These are phyloP conservation scores for Aulographum hederae DNA, from an alignment of 2,329 filamentous ascomycete genomes.

Conservation along the genomic window DNA sequence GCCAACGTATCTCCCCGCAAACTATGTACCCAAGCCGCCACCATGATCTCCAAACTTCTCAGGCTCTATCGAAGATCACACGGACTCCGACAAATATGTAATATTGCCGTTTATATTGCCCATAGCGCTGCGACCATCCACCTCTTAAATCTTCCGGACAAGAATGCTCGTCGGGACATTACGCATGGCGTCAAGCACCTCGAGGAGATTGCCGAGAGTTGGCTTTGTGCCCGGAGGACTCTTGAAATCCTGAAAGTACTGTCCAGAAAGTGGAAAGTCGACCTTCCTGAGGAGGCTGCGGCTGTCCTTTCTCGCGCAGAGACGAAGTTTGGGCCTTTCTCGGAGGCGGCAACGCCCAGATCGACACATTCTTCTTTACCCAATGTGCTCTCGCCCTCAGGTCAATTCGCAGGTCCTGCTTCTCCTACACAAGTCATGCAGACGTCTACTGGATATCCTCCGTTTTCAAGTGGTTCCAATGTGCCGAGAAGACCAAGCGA, in stretches of 20 bases:
- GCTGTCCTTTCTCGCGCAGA: slow-evolving; percentile 62
- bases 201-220: slow-evolving; percentile 89
- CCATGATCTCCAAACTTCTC: slow-evolving; percentile 82
- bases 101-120: slow-evolving; percentile 88
- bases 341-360: slow-evolving; percentile 40
- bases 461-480: background rate
- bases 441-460: background rate
- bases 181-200: slow-evolving; percentile 80
- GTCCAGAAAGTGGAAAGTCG: slow-evolving; percentile 75
- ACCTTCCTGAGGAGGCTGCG: slow-evolving; percentile 68
- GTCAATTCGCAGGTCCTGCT: background rate
- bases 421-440: background rate
- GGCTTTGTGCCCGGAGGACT: slow-evolving; percentile 75
- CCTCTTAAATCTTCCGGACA: slow-evolving; percentile 79
- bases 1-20: slow-evolving; percentile 77
- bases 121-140: slow-evolving; percentile 93
- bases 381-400: slow-evolving; percentile 8
- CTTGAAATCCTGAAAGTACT: slow-evolving; percentile 72
- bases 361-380: slow-evolving; percentile 10
- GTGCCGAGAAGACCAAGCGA: slow-evolving; percentile 6
- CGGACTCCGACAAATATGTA: slow-evolving; percentile 82
- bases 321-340: slow-evolving; percentile 60
- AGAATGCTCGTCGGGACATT: slow-evolving; percentile 76
- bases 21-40: slow-evolving; percentile 77
- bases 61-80: slow-evolving; percentile 86